phyloP scores from a whole-genome alignment of 73 alveolate species.

The Tetrahymena elliotti region DNA sequence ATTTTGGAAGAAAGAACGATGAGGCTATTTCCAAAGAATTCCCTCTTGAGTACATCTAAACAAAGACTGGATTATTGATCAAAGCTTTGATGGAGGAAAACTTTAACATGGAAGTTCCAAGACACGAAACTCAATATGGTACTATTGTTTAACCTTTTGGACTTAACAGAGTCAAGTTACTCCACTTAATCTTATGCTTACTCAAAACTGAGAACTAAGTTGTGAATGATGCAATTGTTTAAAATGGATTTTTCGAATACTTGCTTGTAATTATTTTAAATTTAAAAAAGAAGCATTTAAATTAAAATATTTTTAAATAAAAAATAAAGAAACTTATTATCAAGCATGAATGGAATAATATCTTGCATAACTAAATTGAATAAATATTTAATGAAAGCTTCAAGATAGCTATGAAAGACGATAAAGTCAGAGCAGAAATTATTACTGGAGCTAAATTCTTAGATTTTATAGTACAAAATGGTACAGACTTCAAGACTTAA shows the following conservation, averaged over 20 bases:
- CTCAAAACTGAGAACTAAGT: neutral
- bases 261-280: neutral
- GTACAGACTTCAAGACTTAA: neutral
- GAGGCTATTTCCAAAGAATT: neutral
- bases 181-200: neutral
- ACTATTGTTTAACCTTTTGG: neutral
- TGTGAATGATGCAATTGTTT: neutral
- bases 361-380: neutral
- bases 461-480: neutral
- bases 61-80: neutral
- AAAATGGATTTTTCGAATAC: neutral
- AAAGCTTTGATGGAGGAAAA: neutral
- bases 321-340: neutral
- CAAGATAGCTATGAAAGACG: neutral
- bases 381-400: neutral
- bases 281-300: neutral
- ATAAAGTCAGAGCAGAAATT: neutral
- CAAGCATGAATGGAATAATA: neutral
- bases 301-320: neutral
- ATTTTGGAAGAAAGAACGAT: neutral
- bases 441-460: neutral
- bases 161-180: neutral
- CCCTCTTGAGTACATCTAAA: neutral
- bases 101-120: neutral
- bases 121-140: neutral